These are phyloP conservation scores for Suillus decipiens DNA, from an alignment of 768 basidiomycete genomes.

Conservation along the genomic window DNA sequence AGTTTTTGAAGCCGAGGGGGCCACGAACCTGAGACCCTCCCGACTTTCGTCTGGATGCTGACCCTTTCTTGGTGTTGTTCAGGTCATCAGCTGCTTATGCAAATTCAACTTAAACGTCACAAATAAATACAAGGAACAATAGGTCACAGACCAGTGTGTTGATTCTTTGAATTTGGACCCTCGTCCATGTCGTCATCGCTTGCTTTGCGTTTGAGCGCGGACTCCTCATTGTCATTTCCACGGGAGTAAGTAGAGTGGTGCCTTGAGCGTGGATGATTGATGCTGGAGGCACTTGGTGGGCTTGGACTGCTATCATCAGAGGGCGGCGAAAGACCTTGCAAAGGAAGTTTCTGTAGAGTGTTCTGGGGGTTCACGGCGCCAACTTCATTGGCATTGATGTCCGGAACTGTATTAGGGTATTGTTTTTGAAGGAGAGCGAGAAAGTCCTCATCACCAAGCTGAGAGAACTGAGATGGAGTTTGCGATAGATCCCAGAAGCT, in stretches of 20 bases:
- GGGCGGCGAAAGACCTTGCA: slow-evolving; percentile 57
- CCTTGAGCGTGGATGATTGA: slow-evolving; percentile 25
- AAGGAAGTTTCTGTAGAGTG: slow-evolving; percentile 42
- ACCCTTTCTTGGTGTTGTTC: slow-evolving; percentile 27
- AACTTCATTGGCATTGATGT: slow-evolving; percentile 26
- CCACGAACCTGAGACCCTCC: slow-evolving; percentile 38
- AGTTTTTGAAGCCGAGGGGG: background rate
- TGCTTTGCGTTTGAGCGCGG: slow-evolving; percentile 75
- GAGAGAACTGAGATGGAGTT: slow-evolving; percentile 53
- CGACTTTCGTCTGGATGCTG: slow-evolving; percentile 41
- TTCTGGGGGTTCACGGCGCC: slow-evolving; percentile 62
- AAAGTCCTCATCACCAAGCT: slow-evolving; percentile 75
- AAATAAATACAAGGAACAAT: background rate
- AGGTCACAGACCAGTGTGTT: slow-evolving; percentile 55
- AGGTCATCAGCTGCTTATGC: slow-evolving; percentile 24
- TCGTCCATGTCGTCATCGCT: slow-evolving; percentile 62
- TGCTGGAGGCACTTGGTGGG: slow-evolving; percentile 53
- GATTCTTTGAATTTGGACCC: slow-evolving; percentile 66
- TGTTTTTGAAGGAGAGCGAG: slow-evolving; percentile 78
- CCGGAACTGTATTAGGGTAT: slow-evolving; percentile 44
- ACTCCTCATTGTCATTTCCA: slow-evolving; percentile 44
- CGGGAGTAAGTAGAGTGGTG: slow-evolving; percentile 19
- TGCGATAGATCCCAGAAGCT: slow-evolving; percentile 72
- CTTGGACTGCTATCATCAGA: slow-evolving; percentile 82
- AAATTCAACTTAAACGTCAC: background rate